Conservation (phyloP, 2,329 filamentous ascomycete genomes). For the Boeremia lycopersici region DNA sequence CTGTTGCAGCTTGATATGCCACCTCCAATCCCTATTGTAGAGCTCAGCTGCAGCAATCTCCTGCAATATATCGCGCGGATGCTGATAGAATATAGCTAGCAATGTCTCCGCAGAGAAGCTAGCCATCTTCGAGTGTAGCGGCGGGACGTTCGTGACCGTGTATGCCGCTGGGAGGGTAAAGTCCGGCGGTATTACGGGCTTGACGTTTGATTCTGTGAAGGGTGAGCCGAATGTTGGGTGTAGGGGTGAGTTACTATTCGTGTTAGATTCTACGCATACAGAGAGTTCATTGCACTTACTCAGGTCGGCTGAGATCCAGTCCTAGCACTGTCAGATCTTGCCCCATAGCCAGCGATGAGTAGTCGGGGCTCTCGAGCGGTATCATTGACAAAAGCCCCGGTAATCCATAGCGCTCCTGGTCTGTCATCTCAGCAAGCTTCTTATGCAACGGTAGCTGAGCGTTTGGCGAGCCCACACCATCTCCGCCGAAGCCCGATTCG, state of each 20-base stretch:
- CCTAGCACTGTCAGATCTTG: slow-evolving; percentile 69
- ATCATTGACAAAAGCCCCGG: slow-evolving; percentile 65
- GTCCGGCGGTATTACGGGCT: slow-evolving; percentile 64
- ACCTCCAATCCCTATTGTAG: slow-evolving; percentile 59
- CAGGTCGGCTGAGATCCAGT: slow-evolving; percentile 66
- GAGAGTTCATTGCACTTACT: slow-evolving; percentile 52
- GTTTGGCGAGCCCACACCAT: slow-evolving; percentile 37
- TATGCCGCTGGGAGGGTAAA: slow-evolving; percentile 69
- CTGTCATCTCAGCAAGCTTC: slow-evolving; percentile 62
- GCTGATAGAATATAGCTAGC: slow-evolving; percentile 73
- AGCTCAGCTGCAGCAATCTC: slow-evolving; percentile 69
- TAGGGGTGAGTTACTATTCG: slow-evolving; percentile 56
- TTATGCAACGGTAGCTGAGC: slow-evolving; percentile 49
- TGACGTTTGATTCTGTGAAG: slow-evolving; percentile 64
- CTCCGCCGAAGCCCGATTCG: slow-evolving; percentile 40
- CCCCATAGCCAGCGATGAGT: slow-evolving; percentile 61
- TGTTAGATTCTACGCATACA: slow-evolving; percentile 23
- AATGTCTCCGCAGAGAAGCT: slow-evolving; percentile 69
- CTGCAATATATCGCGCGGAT: slow-evolving; percentile 68
- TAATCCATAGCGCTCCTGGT: slow-evolving; percentile 65
- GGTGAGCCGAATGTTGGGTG: slow-evolving; percentile 69
- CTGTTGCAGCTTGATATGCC: slow-evolving; percentile 59
- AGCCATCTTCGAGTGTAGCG: slow-evolving; percentile 62
- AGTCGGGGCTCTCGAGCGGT: slow-evolving; percentile 59
- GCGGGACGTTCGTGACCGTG: slow-evolving; percentile 69